Evolutionary conservation across 805 yeast genomes (phyloP), one percentile per base, ranked within the genome.

Genomic region (Grigorovia jiainica): DNA sequence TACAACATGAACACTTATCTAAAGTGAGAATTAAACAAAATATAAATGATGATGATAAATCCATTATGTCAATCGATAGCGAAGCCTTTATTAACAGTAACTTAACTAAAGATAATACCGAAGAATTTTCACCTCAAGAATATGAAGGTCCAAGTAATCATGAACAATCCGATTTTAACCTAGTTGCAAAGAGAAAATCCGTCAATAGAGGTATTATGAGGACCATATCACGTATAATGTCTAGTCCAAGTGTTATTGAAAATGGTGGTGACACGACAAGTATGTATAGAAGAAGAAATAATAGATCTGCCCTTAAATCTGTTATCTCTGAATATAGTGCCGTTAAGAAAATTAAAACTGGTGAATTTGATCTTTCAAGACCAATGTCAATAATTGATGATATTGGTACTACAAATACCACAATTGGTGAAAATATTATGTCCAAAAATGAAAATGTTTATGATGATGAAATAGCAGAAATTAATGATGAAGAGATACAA

Each of bases 251-350:
- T 13, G 29, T 41, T 5, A 19, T 41, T 7, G 37, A 41, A 37
- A 11, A 31, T 10, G 23, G n/a, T 13, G 24, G 13, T 23, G 13
- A 35, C 10, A n/a, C n/a, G n/a, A 10, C 10, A 7, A 29, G 34
- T 11, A 16, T 39, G 29, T 20, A 29, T 15, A 15, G 16, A 16
- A 35, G 39, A 24, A 21, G 34, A 31, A 19, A 30, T 24, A 19
- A 15, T 10, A 17, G 20, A 13, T 35, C 32, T 25, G 25, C 48
- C 4, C n/a, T 49, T 3, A 43, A 45, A 31, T 47, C 46, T 31
- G 64, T 72, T 7, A 69, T 73, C 25, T 51, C 57, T 19, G 69
- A 68, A 23, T 73, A 71, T 47, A 62, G 66, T 43, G 59, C 54
- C 2, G 61, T 51, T 1, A 48, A 50, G 6, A 50, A 49, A 19